Conservation (phyloP, 1,139 yeast species). For the Protomyces lactucae-debilis region DNA sequence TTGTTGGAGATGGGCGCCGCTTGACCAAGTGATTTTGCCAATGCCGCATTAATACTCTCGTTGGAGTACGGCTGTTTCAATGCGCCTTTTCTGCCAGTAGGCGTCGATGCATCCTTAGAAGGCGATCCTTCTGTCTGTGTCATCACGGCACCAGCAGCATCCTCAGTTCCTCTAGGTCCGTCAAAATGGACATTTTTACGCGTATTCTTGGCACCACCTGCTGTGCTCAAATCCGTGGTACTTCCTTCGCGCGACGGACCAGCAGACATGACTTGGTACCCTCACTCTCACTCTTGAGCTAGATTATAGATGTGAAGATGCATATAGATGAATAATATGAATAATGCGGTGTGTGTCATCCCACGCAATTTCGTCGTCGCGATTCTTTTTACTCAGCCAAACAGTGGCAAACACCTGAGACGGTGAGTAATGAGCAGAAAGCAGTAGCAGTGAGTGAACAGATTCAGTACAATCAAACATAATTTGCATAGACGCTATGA, state of each 20-base stretch:
- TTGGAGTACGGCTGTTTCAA: neutral
- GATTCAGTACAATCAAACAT: no score
- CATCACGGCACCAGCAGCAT: neutral
- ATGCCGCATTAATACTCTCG: neutral
- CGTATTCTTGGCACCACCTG: neutral
- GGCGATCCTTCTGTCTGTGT: neutral
- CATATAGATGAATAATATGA: no score
- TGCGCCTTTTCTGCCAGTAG: neutral
- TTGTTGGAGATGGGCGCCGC: neutral
- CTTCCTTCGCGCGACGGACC: slow-evolving; percentile 18
- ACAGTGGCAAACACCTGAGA: no score
- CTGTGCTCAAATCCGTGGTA: neutral
- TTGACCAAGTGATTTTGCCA: neutral
- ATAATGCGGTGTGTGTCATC: no score
- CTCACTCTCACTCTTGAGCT: no score
- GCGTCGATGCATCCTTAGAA: neutral
- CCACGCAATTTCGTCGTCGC: no score
- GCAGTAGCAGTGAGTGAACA: no score
- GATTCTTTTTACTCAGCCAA: no score
- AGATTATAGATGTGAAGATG: no score
- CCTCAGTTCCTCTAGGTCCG: neutral
- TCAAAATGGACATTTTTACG: slow-evolving; percentile 18
- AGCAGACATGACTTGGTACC: neutral
- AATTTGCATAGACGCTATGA: no score
- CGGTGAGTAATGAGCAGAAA: no score